phyloP scores from a whole-genome alignment of 129 eudicot species.

The Kitagawia praeruptora region DNA sequence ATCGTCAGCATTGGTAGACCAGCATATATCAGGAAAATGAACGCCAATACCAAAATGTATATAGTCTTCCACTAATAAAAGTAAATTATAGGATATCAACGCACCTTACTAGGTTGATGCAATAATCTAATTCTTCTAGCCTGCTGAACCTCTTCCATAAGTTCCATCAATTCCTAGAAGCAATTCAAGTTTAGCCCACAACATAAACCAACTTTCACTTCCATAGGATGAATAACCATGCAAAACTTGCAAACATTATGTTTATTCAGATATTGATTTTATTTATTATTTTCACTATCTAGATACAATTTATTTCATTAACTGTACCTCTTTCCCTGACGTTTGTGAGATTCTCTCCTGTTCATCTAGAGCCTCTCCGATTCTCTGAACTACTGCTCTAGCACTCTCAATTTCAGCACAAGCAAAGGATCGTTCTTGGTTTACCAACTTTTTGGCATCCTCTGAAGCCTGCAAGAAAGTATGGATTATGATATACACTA shows the following conservation, averaged over 20 bases:
- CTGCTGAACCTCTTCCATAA: constrained; percentile 85
- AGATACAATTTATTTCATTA: neutral
- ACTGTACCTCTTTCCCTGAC: constrained; percentile 66
- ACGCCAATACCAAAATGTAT: neutral
- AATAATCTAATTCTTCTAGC: constrained; percentile 80
- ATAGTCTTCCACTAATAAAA: neutral
- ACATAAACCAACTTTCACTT: neutral
- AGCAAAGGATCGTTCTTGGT: constrained; percentile 97
- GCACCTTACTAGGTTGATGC: constrained; percentile 96
- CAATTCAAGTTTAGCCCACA: constrained; percentile 16
- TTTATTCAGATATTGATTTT: neutral
- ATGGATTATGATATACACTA: neutral
- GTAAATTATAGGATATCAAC: constrained; percentile 12
- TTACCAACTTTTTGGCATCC: constrained; percentile 95
- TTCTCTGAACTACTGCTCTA: constrained; percentile 84
- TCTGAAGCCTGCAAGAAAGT: constrained; percentile 74
- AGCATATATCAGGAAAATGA: neutral
- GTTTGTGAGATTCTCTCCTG: constrained; percentile 67
- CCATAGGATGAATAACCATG: neutral
- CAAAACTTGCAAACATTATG: neutral
- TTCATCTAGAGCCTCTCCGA: constrained; percentile 94
- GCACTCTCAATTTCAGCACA: constrained; percentile 99
- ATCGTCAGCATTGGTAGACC: neutral
- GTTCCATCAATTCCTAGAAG: constrained; percentile 64
- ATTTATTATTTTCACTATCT: neutral